Evolutionary conservation across 805 yeast species (phyloP).

Genomic region (Starmerella ratchasimensis): DNA sequence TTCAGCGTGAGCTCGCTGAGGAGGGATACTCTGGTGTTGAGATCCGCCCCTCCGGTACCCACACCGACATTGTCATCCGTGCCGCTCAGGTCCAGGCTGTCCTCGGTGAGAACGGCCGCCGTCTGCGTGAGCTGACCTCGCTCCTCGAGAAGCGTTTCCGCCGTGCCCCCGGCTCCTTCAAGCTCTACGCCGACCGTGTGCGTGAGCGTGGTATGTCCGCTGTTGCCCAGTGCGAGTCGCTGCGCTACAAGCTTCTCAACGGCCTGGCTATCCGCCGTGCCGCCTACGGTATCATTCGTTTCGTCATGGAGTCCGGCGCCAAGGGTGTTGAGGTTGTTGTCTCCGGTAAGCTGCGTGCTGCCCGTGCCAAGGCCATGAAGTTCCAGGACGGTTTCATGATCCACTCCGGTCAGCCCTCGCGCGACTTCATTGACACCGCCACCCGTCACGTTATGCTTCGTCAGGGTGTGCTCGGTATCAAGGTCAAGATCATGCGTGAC

Average conservation of each 20-base stretch:
- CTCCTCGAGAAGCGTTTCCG: conserved; percentile 98
- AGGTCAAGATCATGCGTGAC: conserved; percentile 99
- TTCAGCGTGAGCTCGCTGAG: conserved; percentile 99
- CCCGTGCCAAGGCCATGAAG: conserved; percentile 99
- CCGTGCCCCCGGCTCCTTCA: conserved; percentile 83
- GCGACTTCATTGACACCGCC: conserved; percentile 95
- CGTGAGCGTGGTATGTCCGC: conserved; percentile 99
- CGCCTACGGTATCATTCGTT: conserved; percentile 99
- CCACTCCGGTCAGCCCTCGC: conserved; percentile 99
- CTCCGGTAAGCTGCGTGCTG: conserved; percentile 99
- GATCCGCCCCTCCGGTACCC: conserved; percentile 95
- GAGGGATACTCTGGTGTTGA: conserved; percentile 99
- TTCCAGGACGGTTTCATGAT: conserved; percentile 99
- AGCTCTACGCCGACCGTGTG: conserved; percentile 96
- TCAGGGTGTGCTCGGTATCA: conserved; percentile 99
- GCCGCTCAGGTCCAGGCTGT: conserved; percentile 98
- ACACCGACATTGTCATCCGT: conserved; percentile 96
- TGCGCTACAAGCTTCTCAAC: conserved; percentile 92
- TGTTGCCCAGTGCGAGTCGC: conserved; percentile 98
- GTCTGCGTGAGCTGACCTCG: conserved; percentile 96
- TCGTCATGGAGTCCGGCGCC: conserved; percentile 99
- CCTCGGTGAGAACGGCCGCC: conserved; percentile 99
- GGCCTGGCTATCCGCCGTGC: conserved; percentile 99
- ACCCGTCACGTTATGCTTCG: conserved; percentile 99
- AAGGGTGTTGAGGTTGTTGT: conserved; percentile 99